These are phyloP conservation scores for Xylariaceae sp. DNA, from an alignment of 2,329 filamentous ascomycete species.

Conservation along the genomic window DNA sequence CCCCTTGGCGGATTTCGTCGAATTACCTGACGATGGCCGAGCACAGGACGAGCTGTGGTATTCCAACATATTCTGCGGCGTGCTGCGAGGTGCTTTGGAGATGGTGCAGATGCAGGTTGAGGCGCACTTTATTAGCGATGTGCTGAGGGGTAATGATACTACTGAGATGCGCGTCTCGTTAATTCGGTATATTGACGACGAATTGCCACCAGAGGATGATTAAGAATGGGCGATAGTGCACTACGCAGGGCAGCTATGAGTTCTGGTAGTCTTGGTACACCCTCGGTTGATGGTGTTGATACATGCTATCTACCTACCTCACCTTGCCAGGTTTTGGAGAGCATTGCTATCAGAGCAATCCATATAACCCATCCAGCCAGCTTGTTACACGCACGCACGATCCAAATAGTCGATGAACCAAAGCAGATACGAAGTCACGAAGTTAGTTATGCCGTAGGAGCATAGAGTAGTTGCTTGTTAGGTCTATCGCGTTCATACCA, in stretches of 20 bases:
- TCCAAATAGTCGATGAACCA: not conserved
- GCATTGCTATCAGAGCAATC: not conserved
- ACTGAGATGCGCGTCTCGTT: slow-evolving; percentile 95
- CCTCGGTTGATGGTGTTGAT: not conserved
- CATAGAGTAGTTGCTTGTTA: not conserved
- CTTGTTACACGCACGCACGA: not conserved
- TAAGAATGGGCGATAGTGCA: slow-evolving; percentile 37
- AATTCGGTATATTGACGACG: slow-evolving; percentile 92
- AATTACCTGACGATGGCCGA: slow-evolving; percentile 89
- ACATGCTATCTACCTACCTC: not conserved
- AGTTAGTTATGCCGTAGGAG: not conserved
- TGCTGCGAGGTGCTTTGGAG: slow-evolving; percentile 83
- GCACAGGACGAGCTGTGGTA: slow-evolving; percentile 98
- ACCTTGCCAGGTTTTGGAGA: not conserved
- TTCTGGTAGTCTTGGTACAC: not conserved
- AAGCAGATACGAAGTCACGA: not conserved
- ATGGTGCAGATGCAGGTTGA: slow-evolving; percentile 99
- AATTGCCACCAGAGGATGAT: slow-evolving; percentile 94
- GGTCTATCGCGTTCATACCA: not conserved
- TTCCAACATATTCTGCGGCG: slow-evolving; percentile 92
- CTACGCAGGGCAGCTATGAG: not conserved
- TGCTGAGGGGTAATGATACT: slow-evolving; percentile 86
- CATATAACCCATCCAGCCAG: not conserved
- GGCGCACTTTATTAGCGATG: slow-evolving; percentile 90
- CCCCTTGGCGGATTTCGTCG: slow-evolving; percentile 93